phyloP scores from a whole-genome alignment of 1,284 basidiomycete species.

The Pholiota adiposa region DNA sequence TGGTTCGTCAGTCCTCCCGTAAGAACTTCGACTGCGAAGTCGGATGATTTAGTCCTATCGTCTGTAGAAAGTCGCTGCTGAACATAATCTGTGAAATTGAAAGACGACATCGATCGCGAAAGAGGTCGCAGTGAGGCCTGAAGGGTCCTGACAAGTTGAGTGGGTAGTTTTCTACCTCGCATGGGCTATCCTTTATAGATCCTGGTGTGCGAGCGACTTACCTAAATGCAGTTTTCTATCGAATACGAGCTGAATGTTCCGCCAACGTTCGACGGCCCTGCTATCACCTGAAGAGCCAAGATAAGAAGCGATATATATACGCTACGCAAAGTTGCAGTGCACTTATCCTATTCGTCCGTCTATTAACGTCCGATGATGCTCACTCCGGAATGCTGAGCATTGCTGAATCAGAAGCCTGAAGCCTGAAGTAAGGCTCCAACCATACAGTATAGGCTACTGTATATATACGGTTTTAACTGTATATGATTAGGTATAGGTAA shows the following conservation, averaged over 20 bases:
- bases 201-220: neutral
- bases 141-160: neutral
- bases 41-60: neutral
- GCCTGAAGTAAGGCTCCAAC: too few relatives aligned
- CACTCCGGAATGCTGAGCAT: too few relatives aligned
- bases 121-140: neutral
- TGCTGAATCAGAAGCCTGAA: too few relatives aligned
- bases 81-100: slow-evolving; percentile 14
- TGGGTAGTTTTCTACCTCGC: neutral
- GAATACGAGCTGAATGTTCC: too few relatives aligned
- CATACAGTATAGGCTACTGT: too few relatives aligned
- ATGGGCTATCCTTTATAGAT: too few relatives aligned
- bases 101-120: slow-evolving; percentile 3
- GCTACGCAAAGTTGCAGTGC: too few relatives aligned
- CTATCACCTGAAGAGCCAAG: too few relatives aligned
- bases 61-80: neutral
- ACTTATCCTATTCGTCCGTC: too few relatives aligned
- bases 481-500: too few relatives aligned
- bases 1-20: slow-evolving; percentile 16
- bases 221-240: neutral
- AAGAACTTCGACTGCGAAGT: slow-evolving; percentile 6
- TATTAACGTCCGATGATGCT: neutral
- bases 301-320: too few relatives aligned
- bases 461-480: too few relatives aligned
- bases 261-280: neutral